Evolutionary conservation across 495 filamentous ascomycete genomes (phyloP).

Genomic region (Delitschia confertaspora): DNA sequence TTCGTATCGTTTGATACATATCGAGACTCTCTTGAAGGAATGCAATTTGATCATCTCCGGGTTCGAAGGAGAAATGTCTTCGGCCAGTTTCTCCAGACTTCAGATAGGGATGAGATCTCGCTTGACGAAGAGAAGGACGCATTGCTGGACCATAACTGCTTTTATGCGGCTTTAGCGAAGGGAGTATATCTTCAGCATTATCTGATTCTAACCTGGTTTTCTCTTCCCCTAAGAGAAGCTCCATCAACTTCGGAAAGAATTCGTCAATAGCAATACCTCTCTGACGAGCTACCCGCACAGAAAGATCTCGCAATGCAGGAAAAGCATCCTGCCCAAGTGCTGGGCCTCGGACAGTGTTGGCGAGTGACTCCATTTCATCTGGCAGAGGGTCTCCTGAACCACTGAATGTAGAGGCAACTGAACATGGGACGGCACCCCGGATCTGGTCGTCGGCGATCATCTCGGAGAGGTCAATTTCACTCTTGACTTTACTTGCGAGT

Average conservation of each 20-base stretch:
- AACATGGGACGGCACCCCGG: slow-evolving; percentile 2
- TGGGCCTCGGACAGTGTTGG: slow-evolving; percentile 2
- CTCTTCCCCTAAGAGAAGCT: slow-evolving; percentile 7
- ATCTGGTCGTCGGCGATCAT: neutral
- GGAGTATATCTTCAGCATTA: too few relatives aligned
- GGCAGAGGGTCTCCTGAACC: slow-evolving; percentile 29
- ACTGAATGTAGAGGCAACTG: slow-evolving; percentile 29
- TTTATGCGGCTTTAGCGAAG: neutral
- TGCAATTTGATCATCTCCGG: slow-evolving; percentile 27
- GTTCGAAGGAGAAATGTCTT: slow-evolving; percentile 31
- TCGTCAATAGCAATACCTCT: slow-evolving; percentile 13
- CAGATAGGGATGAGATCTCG: slow-evolving; percentile 10
- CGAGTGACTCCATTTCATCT: slow-evolving; percentile 24
- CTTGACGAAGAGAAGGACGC: slow-evolving; percentile 1
- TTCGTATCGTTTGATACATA: neutral
- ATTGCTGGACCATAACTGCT: neutral
- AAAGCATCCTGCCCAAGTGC: slow-evolving; percentile 15
- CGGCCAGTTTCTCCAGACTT: slow-evolving; percentile 5
- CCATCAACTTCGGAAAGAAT: slow-evolving; percentile 16
- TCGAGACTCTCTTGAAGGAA: slow-evolving; percentile 2
- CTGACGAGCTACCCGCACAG: slow-evolving; percentile 13
- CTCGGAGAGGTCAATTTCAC: slow-evolving; percentile 13
- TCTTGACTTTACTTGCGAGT: slow-evolving; percentile 19
- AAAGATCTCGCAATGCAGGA: slow-evolving; percentile 18
- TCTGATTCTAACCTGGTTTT: neutral